Evolutionary conservation across 768 basidiomycete genomes (phyloP), one percentile per base, ranked within the genome.

Genomic region (Porpolomopsis calyptriformis): DNA sequence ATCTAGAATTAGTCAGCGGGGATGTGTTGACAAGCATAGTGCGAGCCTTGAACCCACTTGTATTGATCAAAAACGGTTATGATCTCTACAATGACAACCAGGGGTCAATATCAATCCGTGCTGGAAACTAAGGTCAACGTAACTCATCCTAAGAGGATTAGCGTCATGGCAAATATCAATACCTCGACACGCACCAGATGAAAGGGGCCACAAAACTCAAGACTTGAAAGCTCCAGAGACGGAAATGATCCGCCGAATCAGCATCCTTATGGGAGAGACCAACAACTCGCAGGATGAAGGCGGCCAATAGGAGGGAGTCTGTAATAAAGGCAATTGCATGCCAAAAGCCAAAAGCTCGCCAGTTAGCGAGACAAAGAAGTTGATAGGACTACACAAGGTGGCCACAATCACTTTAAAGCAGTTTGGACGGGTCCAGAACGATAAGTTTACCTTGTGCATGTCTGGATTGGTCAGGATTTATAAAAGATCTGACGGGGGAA

Each of bases 141-240:
- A 52, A 90, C 87, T 89, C 81, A 87, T 89, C 87, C 86, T 89
- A 49, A 19, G 24, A 16, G 19, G 37, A 19, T 24, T 23, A 46
- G 25, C 41, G 20, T 4, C 19, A 22, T 33, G 20, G 41, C 22
- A 33, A 19, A 34, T 27, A 37, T 2, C 24, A 34, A 18, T 25
- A 39, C 11, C 10, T 25, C 49, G 18, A 16, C 18, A 62, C 80
- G 44, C 52, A 86, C 91, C 90, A 94, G 37, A 93, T 82, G 41
- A 94, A 73, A 0, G 89, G 90, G 2, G 88, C 77, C 4, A 85
- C 89, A 61, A 82, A 90, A 66, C 87, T 88, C 31, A 96, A 66
- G 23, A 89, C 73, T 57, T 93, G 90, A 65, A 96, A 97, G 61
- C 91, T 93, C 48, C 61, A 70, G 12, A 89, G 52, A 44, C 72